phyloP scores from a whole-genome alignment of 1,284 basidiomycete species.

The Sutorius eximius region DNA sequence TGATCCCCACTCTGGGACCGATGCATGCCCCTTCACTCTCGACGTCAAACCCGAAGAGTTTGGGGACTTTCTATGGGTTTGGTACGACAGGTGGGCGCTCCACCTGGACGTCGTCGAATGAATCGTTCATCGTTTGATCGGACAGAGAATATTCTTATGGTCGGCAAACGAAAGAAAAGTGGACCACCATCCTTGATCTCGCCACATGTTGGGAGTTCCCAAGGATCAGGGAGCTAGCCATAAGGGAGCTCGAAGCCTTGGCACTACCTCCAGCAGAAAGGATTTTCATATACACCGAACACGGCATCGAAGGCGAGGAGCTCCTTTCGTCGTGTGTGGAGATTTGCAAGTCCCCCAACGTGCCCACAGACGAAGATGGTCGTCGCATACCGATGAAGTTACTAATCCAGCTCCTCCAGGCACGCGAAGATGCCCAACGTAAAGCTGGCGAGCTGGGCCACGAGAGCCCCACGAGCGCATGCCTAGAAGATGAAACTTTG shows the following conservation, averaged over 20 bases:
- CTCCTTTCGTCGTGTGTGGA: constrained; percentile 37
- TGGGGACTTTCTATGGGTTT: constrained; percentile 63
- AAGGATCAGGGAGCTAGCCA: constrained; percentile 23
- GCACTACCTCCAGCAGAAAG: constrained; percentile 39
- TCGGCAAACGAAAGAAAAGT: constrained; percentile 18
- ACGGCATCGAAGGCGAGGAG: constrained; percentile 35
- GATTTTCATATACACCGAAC: constrained; percentile 39
- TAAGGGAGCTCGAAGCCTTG: constrained; percentile 31
- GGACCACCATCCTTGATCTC: constrained; percentile 33
- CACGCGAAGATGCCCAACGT: constrained; percentile 55
- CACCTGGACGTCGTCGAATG: neutral
- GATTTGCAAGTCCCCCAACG: constrained; percentile 46
- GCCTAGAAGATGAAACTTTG: constrained; percentile 40
- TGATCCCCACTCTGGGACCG: constrained; percentile 39
- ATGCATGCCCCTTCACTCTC: constrained; percentile 47
- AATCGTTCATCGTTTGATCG: neutral
- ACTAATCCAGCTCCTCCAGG: constrained; percentile 53
- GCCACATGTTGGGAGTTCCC: constrained; percentile 32
- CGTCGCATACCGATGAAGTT: constrained; percentile 57
- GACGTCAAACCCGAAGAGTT: constrained; percentile 52
- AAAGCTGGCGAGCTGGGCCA: constrained; percentile 37
- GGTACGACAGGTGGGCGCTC: constrained; percentile 59
- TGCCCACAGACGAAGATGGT: constrained; percentile 54
- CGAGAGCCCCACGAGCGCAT: constrained; percentile 43
- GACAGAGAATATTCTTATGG: constrained; percentile 28